Conservation (phyloP, 768 basidiomycete genomes). For the Hysterangium stoloniferum region DNA sequence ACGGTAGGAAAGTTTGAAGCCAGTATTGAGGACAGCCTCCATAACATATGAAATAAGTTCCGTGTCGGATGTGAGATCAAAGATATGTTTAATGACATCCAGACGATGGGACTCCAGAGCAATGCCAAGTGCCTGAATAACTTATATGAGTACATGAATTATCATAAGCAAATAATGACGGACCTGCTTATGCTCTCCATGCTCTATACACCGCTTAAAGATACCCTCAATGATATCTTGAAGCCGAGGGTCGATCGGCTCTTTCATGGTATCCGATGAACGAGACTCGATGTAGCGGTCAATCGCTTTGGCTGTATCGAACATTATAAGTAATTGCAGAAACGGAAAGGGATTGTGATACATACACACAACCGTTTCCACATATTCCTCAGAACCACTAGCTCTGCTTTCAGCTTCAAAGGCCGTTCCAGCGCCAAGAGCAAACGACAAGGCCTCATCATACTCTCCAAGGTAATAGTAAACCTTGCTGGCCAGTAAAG, state of each 20-base stretch:
- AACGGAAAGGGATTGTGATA: slow-evolving; percentile 16
- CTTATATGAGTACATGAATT: neutral
- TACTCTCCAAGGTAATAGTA: slow-evolving; percentile 96
- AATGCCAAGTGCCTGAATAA: slow-evolving; percentile 78
- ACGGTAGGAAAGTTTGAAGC: slow-evolving; percentile 79
- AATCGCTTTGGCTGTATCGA: slow-evolving; percentile 76
- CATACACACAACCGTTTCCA: slow-evolving; percentile 92
- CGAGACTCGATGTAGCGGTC: slow-evolving; percentile 83
- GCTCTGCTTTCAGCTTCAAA: slow-evolving; percentile 69
- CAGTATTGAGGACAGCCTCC: slow-evolving; percentile 85
- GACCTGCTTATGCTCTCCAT: slow-evolving; percentile 89
- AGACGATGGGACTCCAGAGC: slow-evolving; percentile 87
- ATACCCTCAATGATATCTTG: slow-evolving; percentile 85
- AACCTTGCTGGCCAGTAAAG: slow-evolving; percentile 92
- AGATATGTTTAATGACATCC: slow-evolving; percentile 78
- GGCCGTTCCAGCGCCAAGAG: slow-evolving; percentile 80
- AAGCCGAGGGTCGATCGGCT: slow-evolving; percentile 72
- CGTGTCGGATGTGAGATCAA: slow-evolving; percentile 64
- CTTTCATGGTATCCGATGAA: slow-evolving; percentile 33
- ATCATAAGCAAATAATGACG: slow-evolving; percentile 14
- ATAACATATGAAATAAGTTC: slow-evolving; percentile 84
- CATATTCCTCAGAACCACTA: slow-evolving; percentile 71
- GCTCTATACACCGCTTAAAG: slow-evolving; percentile 75
- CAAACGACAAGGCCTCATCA: slow-evolving; percentile 92
- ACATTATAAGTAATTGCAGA: neutral